Evolutionary conservation across 805 yeast species (phyloP), one percentile per base, ranked within the genome.

Genomic region (Lachancea fermentati): DNA sequence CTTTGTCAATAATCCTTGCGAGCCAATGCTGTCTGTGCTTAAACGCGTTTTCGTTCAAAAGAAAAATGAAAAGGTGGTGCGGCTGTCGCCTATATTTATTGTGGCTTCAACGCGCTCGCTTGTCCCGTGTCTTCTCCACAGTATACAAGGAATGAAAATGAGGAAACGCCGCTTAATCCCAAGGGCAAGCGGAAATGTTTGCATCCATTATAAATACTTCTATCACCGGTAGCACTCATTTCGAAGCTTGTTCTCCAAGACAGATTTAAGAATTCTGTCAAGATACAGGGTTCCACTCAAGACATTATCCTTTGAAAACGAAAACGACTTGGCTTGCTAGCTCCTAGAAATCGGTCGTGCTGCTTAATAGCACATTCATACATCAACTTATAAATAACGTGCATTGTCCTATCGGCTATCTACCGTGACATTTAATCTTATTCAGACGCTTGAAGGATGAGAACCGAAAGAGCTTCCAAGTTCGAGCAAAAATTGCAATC

Each of bases 401-500:
- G n/a, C n/a, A n/a, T n/a, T n/a, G n/a, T n/a, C n/a, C n/a, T n/a
- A n/a, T 22, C 11, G 26, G 26, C 26, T 22, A 22, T 22, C 7
- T 7, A 11, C 26, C 26, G 26, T 7, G 26, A 11, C 26, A 22
- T 22, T 22, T 22, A 22, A n/a, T n/a, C n/a, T n/a, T n/a, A n/a
- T n/a, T 22, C 26, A 7, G 7, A 22, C 11, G 11, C 12, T 8
- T 12, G 5, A 11, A 30, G 29, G 13, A 32, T 32, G 36, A 36
- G 32, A 14, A 26, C 41, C n/a, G 36, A 38, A 14, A 32, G 26
- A 14, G 17, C 32, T 30, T 14, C 37, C 5, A 38, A 36, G 15
- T 19, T 28, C 13, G 32, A 36, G 15, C 36, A 38, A 26, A 32
- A 32, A 12, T 18, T 38, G 26, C 41, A 32, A 32, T 22, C 32